Evolutionary conservation across 768 basidiomycete species (phyloP).

Genomic region (Lenzites betulinus): DNA sequence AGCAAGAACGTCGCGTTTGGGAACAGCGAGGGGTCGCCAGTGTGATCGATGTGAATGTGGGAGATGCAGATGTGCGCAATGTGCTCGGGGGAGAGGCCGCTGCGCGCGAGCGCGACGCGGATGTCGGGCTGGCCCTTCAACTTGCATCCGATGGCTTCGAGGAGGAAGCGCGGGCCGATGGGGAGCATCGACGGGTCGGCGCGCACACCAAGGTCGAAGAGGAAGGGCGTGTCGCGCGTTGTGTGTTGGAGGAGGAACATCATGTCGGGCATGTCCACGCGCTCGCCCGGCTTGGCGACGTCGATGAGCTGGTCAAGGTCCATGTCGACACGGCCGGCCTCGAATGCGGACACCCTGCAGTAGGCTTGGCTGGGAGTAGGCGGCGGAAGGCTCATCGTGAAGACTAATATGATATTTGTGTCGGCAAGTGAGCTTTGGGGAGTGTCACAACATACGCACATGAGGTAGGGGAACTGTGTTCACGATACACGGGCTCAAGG

Average conservation of each 20-base stretch:
- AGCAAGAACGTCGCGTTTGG: slow-evolving; percentile 48
- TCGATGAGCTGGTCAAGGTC: slow-evolving; percentile 11
- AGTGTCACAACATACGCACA: too few relatives aligned
- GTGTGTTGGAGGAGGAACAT: slow-evolving; percentile 58
- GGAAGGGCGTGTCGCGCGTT: slow-evolving; percentile 30
- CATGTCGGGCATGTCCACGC: slow-evolving; percentile 36
- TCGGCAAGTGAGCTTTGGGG: too few relatives aligned
- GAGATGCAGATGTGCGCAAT: slow-evolving; percentile 49
- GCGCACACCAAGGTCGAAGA: slow-evolving; percentile 59
- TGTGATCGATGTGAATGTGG: slow-evolving; percentile 57
- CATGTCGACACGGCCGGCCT: slow-evolving; percentile 3
- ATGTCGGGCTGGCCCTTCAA: slow-evolving; percentile 19
- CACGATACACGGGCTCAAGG: too few relatives aligned
- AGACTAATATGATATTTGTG: too few relatives aligned
- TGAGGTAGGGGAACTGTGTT: too few relatives aligned
- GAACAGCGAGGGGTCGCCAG: slow-evolving; percentile 51
- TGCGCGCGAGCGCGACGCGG: slow-evolving; percentile 44
- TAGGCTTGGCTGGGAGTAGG: slow-evolving; percentile 33
- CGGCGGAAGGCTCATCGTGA: slow-evolving; percentile 38
- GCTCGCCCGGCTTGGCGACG: slow-evolving; percentile 14
- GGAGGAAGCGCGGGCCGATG: slow-evolving; percentile 40
- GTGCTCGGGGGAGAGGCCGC: slow-evolving; percentile 46
- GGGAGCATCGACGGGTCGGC: slow-evolving; percentile 35
- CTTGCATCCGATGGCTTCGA: slow-evolving; percentile 18
- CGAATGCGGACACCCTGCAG: slow-evolving; percentile 15